A percentile compares a stretch with the other conserved stretches of the same genome.
These are phyloP conservation scores for Calonectria naviculata DNA, from an alignment of 2,329 filamentous ascomycete genomes.

Conservation along the genomic window DNA sequence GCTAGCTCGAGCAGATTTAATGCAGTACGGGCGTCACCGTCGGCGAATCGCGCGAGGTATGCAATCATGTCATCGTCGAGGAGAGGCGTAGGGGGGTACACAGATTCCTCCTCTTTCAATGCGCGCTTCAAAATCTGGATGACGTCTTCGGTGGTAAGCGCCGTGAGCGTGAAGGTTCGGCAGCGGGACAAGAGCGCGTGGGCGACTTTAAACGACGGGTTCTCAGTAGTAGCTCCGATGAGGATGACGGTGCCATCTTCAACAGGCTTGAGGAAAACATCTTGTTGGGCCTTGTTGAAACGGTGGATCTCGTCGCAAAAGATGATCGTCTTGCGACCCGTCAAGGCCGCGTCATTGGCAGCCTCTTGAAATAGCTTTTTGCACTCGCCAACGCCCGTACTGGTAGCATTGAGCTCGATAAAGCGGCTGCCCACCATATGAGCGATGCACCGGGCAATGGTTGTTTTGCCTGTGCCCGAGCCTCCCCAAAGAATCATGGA, in stretches of 20 bases:
- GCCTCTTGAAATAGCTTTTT: conserved; percentile 93
- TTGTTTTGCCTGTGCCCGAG: conserved; percentile 86
- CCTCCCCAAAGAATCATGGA: conserved; percentile 96
- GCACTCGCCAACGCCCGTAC: conserved; percentile 86
- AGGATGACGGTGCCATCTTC: conserved; percentile 91
- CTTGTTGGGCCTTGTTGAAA: conserved; percentile 92
- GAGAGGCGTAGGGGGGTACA: conserved; percentile 61
- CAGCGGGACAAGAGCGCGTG: conserved; percentile 89
- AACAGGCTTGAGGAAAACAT: conserved; percentile 92
- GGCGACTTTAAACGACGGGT: conserved; percentile 94
- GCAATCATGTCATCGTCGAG: conserved; percentile 81
- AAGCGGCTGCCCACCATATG: conserved; percentile 85
- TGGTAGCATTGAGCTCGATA: conserved; percentile 95
- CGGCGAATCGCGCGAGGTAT: conserved; percentile 88
- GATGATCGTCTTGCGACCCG: conserved; percentile 91
- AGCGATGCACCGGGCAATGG: conserved; percentile 92
- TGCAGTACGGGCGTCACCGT: conserved; percentile 92
- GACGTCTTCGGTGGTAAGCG: conserved; percentile 79
- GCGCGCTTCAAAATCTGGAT: conserved; percentile 81
- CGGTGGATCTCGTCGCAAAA: conserved; percentile 98
- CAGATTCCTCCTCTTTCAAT: conserved; percentile 67
- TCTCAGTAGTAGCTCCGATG: conserved; percentile 96
- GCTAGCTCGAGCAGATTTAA: conserved; percentile 93
- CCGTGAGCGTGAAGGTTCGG: conserved; percentile 86
- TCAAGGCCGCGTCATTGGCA: conserved; percentile 80